Conservation (phyloP, 1,284 basidiomycete species). For the Cutaneotrichosporon spelunceum region DNA sequence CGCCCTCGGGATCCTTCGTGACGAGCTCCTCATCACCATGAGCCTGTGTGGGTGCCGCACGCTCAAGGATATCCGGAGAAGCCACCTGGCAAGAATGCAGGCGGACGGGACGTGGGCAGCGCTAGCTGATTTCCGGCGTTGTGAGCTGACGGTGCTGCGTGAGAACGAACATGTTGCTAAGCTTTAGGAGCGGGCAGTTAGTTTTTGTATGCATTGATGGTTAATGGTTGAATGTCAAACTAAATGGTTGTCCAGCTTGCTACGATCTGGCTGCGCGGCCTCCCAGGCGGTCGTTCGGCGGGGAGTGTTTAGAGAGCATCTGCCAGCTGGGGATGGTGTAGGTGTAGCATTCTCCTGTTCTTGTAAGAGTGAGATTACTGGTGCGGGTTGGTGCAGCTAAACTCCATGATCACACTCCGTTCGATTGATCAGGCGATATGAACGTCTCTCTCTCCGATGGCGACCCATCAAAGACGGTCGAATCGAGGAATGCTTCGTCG, state of each 20-base stretch:
- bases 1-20: constrained; percentile 22
- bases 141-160: not conserved
- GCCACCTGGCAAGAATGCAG: constrained; percentile 22
- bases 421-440: not conserved
- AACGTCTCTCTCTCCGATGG: not conserved
- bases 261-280: too few species aligned
- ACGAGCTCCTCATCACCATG: constrained; percentile 30
- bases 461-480: not conserved
- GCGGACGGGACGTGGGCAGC: constrained; percentile 16
- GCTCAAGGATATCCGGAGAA: constrained; percentile 20
- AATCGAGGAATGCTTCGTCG: not conserved
- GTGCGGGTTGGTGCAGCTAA: too few species aligned
- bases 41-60: constrained; percentile 24
- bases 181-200: not conserved
- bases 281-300: too few species aligned
- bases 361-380: too few species aligned
- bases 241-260: too few species aligned
- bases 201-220: not conserved
- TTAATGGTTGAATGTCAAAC: too few species aligned
- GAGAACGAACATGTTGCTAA: not conserved
- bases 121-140: not conserved
- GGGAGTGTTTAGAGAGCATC: too few species aligned
- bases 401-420: not conserved
- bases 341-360: too few species aligned
- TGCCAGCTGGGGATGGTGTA: too few species aligned